phyloP scores from a whole-genome alignment of 345 rosid genomes.

The Excoecaria cochinchinensis region DNA sequence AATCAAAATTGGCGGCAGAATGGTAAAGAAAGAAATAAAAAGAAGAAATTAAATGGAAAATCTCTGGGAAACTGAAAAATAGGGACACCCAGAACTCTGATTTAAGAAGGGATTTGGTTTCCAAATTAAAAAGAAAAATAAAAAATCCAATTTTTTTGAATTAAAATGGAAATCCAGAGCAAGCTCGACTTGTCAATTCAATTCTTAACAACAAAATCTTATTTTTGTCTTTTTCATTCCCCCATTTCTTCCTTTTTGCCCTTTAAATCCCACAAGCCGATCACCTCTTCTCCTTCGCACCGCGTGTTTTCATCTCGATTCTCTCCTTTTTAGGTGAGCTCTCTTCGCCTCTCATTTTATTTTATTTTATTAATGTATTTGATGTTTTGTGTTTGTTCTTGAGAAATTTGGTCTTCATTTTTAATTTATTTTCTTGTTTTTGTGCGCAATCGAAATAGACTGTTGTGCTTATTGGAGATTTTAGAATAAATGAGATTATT shows the following conservation, averaged over 20 bases:
- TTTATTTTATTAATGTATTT: background rate
- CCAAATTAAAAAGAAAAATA: background rate
- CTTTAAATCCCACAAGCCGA: slow-evolving; percentile 2
- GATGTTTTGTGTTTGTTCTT: background rate
- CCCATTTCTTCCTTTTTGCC: background rate
- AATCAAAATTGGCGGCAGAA: slow-evolving; percentile 18
- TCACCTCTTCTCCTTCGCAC: background rate
- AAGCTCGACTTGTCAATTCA: background rate
- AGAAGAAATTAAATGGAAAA: background rate
- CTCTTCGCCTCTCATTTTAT: background rate
- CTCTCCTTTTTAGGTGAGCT: slow-evolving; percentile 1
- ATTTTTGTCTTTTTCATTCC: background rate
- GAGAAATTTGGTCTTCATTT: background rate
- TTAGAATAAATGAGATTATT: background rate
- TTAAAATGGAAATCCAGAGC: slow-evolving; percentile 5
- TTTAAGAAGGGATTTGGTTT: slow-evolving; percentile 6
- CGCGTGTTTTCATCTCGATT: background rate
- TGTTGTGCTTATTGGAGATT: background rate
- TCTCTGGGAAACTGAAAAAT: slow-evolving; percentile 8
- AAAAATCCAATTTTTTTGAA: background rate
- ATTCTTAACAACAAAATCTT: background rate
- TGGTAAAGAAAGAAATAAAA: background rate
- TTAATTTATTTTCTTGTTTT: background rate
- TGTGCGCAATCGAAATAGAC: background rate
- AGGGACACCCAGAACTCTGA: background rate